Base-by-base conservation (phyloP, 345 rosid species). In the Salix arbutifolia region DNA sequence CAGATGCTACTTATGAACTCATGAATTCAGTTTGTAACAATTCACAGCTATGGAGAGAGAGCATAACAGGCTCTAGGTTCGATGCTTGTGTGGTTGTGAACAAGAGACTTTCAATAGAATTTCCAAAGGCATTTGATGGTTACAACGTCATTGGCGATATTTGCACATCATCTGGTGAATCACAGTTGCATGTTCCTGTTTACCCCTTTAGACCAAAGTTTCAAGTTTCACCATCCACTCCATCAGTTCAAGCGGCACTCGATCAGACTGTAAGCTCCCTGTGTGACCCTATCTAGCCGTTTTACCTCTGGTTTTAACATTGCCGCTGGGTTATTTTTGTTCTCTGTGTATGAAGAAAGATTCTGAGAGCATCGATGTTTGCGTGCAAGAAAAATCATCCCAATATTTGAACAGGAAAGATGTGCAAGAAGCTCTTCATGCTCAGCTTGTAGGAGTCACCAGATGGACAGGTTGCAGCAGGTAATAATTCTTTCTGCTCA, bases 401-500 rank as follows among this genome's bases (percentile, higher is more conserved):
- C 35, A 61, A 1, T 72, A 76, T 23, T 62, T 80, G 70, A 80
- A 80, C 70, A 72, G 28, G 28, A 72, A 76, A 80, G 67, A 72
- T 7, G 77, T 80, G 30, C 83, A 72, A 68, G 65, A 64, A 71
- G 77, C 83, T 19, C 61, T 80, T 38, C 79, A 80, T 60, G 83
- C 80, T 25, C 31, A 62, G 69, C 83, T 76, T 16, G 65, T 76
- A 1, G 80, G 80, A 33, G 66, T 80, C 53, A n/a, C 61, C 53
- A 60, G 33, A n/a, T 76, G 83, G 80, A 44, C 30, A 19, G 5
- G 25, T 69, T 80, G 80, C 70, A 76, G 70, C 77, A 23, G 18
- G 83, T 80, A 72, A 33, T 50, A n/a, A 4, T 16, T 37, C 68
- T 21, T n/a, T 50, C 14, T 44, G 25, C 42, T 25, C 26, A 16